A percentile compares a stretch with the other conserved stretches of the same genome.
Evolutionary conservation across 495 filamentous ascomycete species (phyloP).

Genomic region (Astrothelium subdiscretum): DNA sequence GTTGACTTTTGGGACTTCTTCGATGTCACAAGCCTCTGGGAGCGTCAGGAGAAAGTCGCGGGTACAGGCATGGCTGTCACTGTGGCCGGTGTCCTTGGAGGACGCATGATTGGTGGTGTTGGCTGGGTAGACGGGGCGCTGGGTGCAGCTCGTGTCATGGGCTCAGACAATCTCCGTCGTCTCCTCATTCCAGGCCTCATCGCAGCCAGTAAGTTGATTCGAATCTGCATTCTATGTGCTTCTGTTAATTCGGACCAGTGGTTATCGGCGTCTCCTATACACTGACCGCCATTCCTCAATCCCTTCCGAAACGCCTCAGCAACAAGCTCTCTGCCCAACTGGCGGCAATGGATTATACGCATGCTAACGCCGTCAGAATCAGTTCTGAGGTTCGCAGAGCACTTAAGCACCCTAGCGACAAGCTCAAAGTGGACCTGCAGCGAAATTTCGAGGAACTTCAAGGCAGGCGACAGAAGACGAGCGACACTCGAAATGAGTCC

Average conservation of each 20-base stretch:
- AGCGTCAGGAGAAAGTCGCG: constrained; percentile 86
- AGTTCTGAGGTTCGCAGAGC: constrained; percentile 73
- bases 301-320: constrained; percentile 76
- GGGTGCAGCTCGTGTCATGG: constrained; percentile 65
- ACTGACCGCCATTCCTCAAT: constrained; percentile 71
- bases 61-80: constrained; percentile 90
- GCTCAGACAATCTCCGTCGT: constrained; percentile 69
- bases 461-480: constrained; percentile 63
- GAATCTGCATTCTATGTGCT: background rate
- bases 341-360: constrained; percentile 75
- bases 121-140: constrained; percentile 83
- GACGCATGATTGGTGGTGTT: constrained; percentile 66
- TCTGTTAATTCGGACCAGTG: constrained; percentile 41
- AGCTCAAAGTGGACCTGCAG: constrained; percentile 66
- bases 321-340: constrained; percentile 74
- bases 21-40: constrained; percentile 68
- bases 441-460: constrained; percentile 73
- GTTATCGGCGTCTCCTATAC: constrained; percentile 64
- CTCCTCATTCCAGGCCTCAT: constrained; percentile 72
- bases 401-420: constrained; percentile 70
- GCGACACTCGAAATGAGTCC: constrained; percentile 36
- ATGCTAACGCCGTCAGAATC: constrained; percentile 75
- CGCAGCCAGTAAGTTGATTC: constrained; percentile 53
- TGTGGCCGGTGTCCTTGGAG: constrained; percentile 73
- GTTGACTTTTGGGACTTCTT: constrained; percentile 90